Evolutionary conservation across 345 rosid species (phyloP), one percentile per base, ranked within the genome.

Genomic region (Kandelia obovata): DNA sequence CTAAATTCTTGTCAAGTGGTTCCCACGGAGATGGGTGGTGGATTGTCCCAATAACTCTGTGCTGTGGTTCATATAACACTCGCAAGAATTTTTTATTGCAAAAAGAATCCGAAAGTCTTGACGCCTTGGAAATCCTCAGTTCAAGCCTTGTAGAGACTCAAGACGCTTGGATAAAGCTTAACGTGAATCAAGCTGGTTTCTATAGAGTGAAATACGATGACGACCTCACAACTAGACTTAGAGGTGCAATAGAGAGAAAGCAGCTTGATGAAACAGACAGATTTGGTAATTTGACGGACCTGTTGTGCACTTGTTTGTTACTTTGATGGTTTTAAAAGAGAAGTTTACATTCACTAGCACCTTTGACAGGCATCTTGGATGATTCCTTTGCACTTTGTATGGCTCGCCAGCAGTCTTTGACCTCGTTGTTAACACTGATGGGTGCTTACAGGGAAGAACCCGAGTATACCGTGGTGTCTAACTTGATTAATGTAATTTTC

Each of bases 151-250:
- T 23, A 25, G 67, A 59, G 60, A 26, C 32, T 27, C 34, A 61
- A n/a, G 77, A 70, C 65, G 46, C 81, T 62, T 95, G 97, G 95
- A 83, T 92, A 66, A 95, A 95, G 77, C 71, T 95, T 61, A 95
- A 95, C 70, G 87, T 88, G 58, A 80, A 87, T 71, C 97, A 86
- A 84, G 72, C 93, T 72, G 99, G 99, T 70, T 95, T 95, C 82
- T 92, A 92, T 61, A 82, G 96, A 75, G 96, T 95, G 77, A 95
- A 92, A 79, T 92, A 95, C 70, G 96, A 90, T 43, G 88, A 92
- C 47, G 82, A 76, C 57, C 96, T 95, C 76, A 82, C 85, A n/a
- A 85, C 93, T 78, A 82, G 86, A 72, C 88, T 95, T 63, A 82
- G 85, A 74, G 59, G 30, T 73, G 97, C 92, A 23, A 87, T 89